Base-by-base conservation (phyloP, 805 yeast genomes). In the Monosporozyma siamensis region DNA sequence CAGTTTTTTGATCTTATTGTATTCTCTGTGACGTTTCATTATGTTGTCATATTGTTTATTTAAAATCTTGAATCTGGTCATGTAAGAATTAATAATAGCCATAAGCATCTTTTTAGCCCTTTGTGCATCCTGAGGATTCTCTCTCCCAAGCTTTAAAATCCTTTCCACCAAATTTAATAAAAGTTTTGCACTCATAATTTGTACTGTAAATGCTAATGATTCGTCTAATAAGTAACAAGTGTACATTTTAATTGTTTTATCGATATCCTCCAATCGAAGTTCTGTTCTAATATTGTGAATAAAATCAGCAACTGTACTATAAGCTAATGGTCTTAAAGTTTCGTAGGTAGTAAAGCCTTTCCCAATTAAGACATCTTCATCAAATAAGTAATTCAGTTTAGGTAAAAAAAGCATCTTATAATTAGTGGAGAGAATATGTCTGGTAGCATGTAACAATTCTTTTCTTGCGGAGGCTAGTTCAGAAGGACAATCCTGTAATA, bases 141-240 rank as follows among this genome's bases (percentile, higher is more conserved):
- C 66, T 45, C 59, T 63, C 6, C 67, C 67, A 52, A 89, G 63
- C 54, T 83, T 82, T 74, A 83, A 72, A 31, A 92, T 82, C 35
- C 95, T 69, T 51, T 94, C 98, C 17, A 92, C 90, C 53, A 94
- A 68, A 60, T 92, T 94, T 48, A 90, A 64, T 25, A 92, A 64
- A 25, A 92, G 68, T 63, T 89, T 90, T 2, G 97, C 95, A 64
- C 96, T 84, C 97, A 92, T 88, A 8, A 89, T 84, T 61, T 94
- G 97, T 29, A 89, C 95, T 6, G 95, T 84, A 47, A 86, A 72
- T 1, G 95, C 92, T 48, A 92, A 65, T 0, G 89, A 68, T 48
- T 77, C 78, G 57, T 94, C 97, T 51, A 82, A 82, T 48, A 92
- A 66, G 51, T 87, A 79, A 23, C 73, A 74, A 54, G 95, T 82